A percentile compares a stretch with the other conserved stretches of the same genome.
Conservation (phyloP, 2,329 filamentous ascomycete species). For the Ophiostoma ulmi region DNA sequence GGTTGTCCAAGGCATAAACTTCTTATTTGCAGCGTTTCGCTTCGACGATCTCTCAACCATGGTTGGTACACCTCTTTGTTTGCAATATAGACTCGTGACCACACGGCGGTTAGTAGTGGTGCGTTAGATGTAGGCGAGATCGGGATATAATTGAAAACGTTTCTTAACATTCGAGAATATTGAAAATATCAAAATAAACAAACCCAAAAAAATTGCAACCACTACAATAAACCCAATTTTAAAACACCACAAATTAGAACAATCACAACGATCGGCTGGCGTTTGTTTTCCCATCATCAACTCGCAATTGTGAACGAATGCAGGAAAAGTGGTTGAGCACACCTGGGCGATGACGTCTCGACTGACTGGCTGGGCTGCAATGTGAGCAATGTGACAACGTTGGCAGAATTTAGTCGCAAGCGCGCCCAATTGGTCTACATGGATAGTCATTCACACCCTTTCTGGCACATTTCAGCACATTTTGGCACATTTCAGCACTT, state of each 20-base stretch:
- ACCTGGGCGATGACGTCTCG: conserved; percentile 4
- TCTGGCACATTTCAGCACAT: neutral
- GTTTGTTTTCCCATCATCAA: neutral
- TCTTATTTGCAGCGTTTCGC: conserved; percentile 1
- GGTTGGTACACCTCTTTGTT: conserved; percentile 1
- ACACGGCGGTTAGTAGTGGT: neutral
- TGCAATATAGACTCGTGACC: conserved; percentile 2
- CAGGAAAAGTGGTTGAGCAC: neutral
- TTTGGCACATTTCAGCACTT: neutral
- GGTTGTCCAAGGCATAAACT: neutral
- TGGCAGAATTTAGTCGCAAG: neutral
- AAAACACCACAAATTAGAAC: neutral
- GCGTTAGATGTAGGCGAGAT: neutral
- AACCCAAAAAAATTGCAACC: conserved; percentile 1
- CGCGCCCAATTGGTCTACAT: neutral
- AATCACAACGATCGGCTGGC: neutral
- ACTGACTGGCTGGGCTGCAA: conserved; percentile 4
- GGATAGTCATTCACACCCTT: neutral
- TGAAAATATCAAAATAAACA: neutral
- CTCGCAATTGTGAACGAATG: neutral
- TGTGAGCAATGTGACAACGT: conserved; percentile 4
- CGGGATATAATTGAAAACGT: too few species aligned
- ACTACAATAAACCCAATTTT: neutral
- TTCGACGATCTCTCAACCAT: neutral
- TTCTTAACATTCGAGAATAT: neutral